A percentile compares a stretch with the other conserved stretches of the same genome.
Conservation (phyloP, 2,329 filamentous ascomycete genomes). For the Leptodontidium sp. region DNA sequence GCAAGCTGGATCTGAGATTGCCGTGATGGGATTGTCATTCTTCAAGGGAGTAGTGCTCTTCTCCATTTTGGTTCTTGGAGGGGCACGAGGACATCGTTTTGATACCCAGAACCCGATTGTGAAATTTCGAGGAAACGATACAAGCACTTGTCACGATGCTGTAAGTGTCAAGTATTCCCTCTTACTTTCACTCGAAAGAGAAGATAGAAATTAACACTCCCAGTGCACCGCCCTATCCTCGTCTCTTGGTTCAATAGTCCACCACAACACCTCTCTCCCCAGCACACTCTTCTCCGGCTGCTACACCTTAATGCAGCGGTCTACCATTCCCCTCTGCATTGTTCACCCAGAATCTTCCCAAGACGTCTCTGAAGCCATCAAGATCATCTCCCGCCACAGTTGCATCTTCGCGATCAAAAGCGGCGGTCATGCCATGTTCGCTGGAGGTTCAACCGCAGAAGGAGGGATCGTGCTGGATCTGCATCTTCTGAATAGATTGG, state of each 20-base stretch:
- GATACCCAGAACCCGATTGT: not conserved
- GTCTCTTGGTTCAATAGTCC: not conserved
- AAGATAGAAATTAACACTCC: not conserved
- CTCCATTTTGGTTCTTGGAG: not conserved
- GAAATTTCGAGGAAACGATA: not conserved
- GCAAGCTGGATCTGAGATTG: not conserved
- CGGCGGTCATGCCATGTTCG: slow-evolving; percentile 64
- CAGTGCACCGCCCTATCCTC: slow-evolving; percentile 6
- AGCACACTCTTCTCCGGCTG: not conserved
- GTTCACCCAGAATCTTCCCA: not conserved
- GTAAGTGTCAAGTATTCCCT: not conserved
- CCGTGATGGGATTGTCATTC: not conserved
- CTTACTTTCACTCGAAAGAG: not conserved
- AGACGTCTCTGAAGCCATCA: slow-evolving; percentile 19
- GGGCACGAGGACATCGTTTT: not conserved
- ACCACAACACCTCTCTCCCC: slow-evolving; percentile 12
- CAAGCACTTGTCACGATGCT: slow-evolving; percentile 4
- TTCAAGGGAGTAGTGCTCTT: not conserved
- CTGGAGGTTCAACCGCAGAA: slow-evolving; percentile 58
- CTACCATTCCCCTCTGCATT: slow-evolving; percentile 15
- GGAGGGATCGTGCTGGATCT: slow-evolving; percentile 52
- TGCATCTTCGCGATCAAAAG: slow-evolving; percentile 56
- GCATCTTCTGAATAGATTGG: slow-evolving; percentile 28
- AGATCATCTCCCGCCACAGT: slow-evolving; percentile 1
- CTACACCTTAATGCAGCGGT: slow-evolving; percentile 8